Evolutionary conservation across 768 basidiomycete genomes (phyloP), one percentile per base, ranked within the genome.

Genomic region (Panus rudis): DNA sequence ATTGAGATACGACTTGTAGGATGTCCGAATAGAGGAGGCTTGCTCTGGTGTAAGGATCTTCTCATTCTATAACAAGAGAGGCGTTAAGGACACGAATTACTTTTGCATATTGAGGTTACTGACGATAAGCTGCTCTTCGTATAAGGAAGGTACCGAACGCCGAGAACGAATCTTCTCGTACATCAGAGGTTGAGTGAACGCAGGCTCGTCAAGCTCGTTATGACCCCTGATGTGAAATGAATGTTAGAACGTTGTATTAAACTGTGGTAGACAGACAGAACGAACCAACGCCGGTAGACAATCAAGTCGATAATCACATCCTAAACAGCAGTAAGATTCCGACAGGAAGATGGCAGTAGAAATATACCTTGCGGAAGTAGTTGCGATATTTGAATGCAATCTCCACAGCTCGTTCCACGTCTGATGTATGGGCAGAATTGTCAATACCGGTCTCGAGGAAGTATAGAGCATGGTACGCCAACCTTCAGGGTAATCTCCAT

Each of bases 401-500:
- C 48, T 90, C 80, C 64, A 94, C 75, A 2, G 91, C 90, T 6
- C 82, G 76, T 1, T 79, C 78, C 4, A 94, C 92, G 50, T 93
- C 90, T 86, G 37, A 10, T n/a, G 37, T 25, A 12, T 4, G 25
- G 20, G 38, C 19, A 34, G 20, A 30, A 21, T 17, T 28, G 24
- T 10, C 11, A 16, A 48, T 16, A 31, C 6, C 10, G 7, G 14
- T n/a, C 50, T 20, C 42, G 32, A 6, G 27, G 3, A 21, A 37
- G 17, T 28, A 32, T 17, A 1, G 17, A 22, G 19, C 7, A 17
- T 1, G 12, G 37, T n/a, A 5, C 19, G 32, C 45, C 39, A 34
- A 66, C 87, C 88, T 73, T 94, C 90, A 0, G 90, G 89, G 58
- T 84, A 68, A 59, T 96, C 92, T 4, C 92, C 92, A 50, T 93